Evolutionary conservation across 306 rosid species (phyloP).

Genomic region (Oemleria cerasiformis): DNA sequence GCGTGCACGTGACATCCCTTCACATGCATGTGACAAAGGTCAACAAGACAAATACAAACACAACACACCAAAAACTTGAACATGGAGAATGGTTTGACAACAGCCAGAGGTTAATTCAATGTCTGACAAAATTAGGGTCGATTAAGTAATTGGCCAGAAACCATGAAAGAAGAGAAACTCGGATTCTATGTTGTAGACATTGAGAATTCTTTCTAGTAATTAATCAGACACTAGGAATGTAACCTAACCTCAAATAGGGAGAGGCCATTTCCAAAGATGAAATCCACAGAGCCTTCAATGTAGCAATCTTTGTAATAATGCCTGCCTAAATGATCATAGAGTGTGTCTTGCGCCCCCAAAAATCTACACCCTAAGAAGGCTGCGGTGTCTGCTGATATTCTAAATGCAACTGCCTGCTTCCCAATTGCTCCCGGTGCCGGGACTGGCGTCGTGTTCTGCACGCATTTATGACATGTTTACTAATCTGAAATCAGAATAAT

Average conservation of each 20-base stretch:
- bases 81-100: not conserved
- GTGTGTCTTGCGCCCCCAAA: conserved; percentile 92
- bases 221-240: too few relatives aligned
- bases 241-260: conserved; percentile 70
- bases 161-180: too few relatives aligned
- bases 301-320: conserved; percentile 95
- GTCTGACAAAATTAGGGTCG: not conserved
- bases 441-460: conserved; percentile 78
- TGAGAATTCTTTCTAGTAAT: too few relatives aligned
- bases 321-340: conserved; percentile 85
- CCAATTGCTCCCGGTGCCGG: conserved; percentile 85
- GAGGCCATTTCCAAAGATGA: conserved; percentile 93
- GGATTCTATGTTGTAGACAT: too few relatives aligned
- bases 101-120: not conserved
- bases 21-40: not conserved
- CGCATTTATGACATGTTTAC: not conserved
- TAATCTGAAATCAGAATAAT: too few relatives aligned
- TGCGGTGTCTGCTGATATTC: conserved; percentile 94
- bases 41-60: not conserved
- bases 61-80: not conserved
- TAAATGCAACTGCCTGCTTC: conserved; percentile 84
- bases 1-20: conserved; percentile 98
- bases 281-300: conserved; percentile 97
- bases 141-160: too few relatives aligned
- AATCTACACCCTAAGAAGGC: conserved; percentile 70